Percentiles rank a stretch among this genome's conserved stretches.
These are phyloP conservation scores for Silybum marianum DNA, from an alignment of 129 eudicot genomes.

Conservation along the genomic window DNA sequence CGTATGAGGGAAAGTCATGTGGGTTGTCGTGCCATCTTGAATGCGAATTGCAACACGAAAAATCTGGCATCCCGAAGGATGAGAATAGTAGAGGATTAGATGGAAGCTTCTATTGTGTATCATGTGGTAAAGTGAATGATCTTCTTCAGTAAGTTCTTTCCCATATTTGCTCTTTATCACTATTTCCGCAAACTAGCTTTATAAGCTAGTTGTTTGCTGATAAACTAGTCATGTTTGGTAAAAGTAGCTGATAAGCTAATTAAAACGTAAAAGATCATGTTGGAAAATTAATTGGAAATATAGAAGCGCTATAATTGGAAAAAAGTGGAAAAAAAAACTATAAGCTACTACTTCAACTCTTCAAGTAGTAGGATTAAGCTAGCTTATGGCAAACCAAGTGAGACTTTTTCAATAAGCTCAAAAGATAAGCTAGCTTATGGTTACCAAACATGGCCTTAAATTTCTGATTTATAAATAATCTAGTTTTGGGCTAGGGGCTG, in stretches of 20 bases:
- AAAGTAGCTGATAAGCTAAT: background rate
- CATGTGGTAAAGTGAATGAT: constrained; percentile 86
- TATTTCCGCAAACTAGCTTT: too few species aligned
- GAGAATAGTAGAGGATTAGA: constrained; percentile 45
- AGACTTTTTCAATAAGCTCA: background rate
- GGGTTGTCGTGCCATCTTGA: constrained; percentile 86
- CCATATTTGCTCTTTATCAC: background rate
- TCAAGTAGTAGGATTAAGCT: background rate
- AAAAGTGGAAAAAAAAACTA: too few species aligned
- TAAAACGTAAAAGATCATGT: background rate
- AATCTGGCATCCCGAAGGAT: constrained; percentile 53
- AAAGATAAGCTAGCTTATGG: background rate
- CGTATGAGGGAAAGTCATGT: constrained; percentile 59
- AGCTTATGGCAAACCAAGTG: background rate
- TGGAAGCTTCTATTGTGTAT: constrained; percentile 69
- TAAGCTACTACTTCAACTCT: background rate
- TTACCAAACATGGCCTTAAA: background rate
- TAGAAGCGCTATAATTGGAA: too few species aligned
- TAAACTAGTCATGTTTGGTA: background rate
- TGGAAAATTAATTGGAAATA: background rate
- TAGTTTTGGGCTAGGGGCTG: background rate
- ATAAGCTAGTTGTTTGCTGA: background rate
- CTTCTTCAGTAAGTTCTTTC: constrained; percentile 58
- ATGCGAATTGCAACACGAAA: constrained; percentile 63
- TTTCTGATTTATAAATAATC: background rate